Evolutionary conservation across 148 eudicot genomes (phyloP).

Genomic region (Heliosperma pusillum): DNA sequence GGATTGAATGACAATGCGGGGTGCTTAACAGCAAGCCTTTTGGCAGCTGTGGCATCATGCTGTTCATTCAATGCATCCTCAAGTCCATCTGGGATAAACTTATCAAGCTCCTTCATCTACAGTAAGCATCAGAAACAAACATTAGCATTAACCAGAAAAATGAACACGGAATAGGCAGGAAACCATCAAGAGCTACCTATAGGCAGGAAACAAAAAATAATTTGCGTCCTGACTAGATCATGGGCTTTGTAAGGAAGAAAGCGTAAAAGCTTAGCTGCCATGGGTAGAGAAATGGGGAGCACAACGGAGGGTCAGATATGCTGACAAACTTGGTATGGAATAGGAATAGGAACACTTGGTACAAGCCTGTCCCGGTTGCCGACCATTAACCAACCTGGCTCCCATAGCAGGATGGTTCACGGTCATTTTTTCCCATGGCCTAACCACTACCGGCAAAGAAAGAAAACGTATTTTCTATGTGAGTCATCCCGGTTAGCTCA

Average conservation of each 20-base stretch:
- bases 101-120: constrained; percentile 79
- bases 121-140: constrained; percentile 7
- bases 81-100: constrained; percentile 54
- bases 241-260: neutral
- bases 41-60: constrained; percentile 19
- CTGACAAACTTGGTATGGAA: neutral
- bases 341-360: neutral
- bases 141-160: neutral
- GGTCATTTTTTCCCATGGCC: neutral
- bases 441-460: neutral
- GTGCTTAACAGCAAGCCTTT: constrained; percentile 24
- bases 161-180: neutral
- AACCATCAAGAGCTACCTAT: neutral
- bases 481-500: neutral
- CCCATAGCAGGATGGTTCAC: neutral
- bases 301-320: neutral
- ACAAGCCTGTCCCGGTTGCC: neutral
- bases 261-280: neutral
- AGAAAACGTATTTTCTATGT: neutral
- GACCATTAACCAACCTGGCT: neutral
- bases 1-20: constrained; percentile 24
- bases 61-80: constrained; percentile 46
- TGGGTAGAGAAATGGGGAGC: neutral
- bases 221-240: neutral
- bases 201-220: neutral